phyloP scores from a whole-genome alignment of 495 filamentous ascomycete species.

The Trichoderma virens region DNA sequence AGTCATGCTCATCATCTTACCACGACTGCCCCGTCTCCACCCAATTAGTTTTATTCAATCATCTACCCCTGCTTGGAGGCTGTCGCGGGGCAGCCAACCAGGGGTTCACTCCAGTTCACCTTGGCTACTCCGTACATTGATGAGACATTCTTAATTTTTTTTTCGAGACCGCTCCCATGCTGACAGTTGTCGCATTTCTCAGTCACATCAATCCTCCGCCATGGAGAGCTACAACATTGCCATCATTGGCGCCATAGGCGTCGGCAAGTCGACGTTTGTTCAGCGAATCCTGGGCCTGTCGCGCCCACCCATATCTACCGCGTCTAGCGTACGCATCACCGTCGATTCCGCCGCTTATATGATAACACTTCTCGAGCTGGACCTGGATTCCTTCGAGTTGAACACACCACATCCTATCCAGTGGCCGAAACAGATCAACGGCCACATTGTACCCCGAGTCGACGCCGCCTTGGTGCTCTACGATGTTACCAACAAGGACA shows the following conservation, averaged over 20 bases:
- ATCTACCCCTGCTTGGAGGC: background rate
- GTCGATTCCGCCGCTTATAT: conserved; percentile 69
- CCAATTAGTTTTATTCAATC: background rate
- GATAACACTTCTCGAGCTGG: conserved; percentile 74
- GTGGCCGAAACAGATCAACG: conserved; percentile 70
- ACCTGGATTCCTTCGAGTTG: conserved; percentile 59
- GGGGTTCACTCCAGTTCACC: background rate
- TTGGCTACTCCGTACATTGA: background rate
- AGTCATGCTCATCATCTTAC: background rate
- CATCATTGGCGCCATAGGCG: conserved; percentile 69
- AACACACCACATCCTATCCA: conserved; percentile 57
- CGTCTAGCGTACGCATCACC: conserved; percentile 59
- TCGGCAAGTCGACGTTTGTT: conserved; percentile 88
- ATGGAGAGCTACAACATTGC: conserved; percentile 75
- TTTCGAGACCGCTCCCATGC: conserved; percentile 12
- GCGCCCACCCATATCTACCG: conserved; percentile 43
- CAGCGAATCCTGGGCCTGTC: conserved; percentile 68
- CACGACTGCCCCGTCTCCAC: background rate
- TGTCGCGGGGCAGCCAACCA: conserved; percentile 10
- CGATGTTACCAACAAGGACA: conserved; percentile 70
- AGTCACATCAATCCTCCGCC: conserved; percentile 13
- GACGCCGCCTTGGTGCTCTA: conserved; percentile 82
- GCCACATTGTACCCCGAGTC: conserved; percentile 59
- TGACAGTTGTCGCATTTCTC: conserved; percentile 18
- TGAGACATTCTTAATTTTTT: conserved; percentile 4